Conservation (phyloP, 192 early-diverging fungal species). For the Coemansia sp. region DNA sequence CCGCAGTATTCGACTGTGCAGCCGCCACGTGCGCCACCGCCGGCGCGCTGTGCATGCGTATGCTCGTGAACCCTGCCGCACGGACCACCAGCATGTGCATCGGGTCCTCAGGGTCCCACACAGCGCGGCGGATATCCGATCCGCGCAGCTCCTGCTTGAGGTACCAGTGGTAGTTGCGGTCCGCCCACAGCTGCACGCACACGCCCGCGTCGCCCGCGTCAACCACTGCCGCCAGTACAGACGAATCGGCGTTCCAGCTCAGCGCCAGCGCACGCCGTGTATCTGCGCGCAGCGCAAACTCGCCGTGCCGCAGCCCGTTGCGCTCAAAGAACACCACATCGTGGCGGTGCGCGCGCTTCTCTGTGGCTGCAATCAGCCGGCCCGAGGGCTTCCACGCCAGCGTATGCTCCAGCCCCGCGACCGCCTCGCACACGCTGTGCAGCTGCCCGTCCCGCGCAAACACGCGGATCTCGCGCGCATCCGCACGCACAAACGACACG, state of each 20-base stretch:
- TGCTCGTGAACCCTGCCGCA: background rate
- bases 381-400: slow-evolving; percentile 85
- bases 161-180: slow-evolving; percentile 97
- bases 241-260: slow-evolving; percentile 87
- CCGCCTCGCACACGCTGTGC: slow-evolving; percentile 76
- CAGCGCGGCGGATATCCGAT: slow-evolving; percentile 50
- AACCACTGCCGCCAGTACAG: slow-evolving; percentile 74
- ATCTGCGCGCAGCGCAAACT: slow-evolving; percentile 70
- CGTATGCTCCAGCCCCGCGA: slow-evolving; percentile 71
- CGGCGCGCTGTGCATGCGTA: slow-evolving; percentile 16
- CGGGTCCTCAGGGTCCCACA: slow-evolving; percentile 83
- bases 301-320: slow-evolving; percentile 92
- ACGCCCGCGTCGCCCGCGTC: slow-evolving; percentile 18
- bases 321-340: slow-evolving; percentile 93
- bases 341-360: slow-evolving; percentile 73
- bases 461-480: slow-evolving; percentile 55
- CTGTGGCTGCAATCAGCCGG: slow-evolving; percentile 66
- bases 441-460: slow-evolving; percentile 87
- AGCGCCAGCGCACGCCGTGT: slow-evolving; percentile 46
- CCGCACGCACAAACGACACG: slow-evolving; percentile 65
- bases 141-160: slow-evolving; percentile 79
- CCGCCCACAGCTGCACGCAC: slow-evolving; percentile 85
- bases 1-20: slow-evolving; percentile 41
- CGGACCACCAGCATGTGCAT: slow-evolving; percentile 59
- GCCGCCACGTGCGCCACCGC: slow-evolving; percentile 22